These are phyloP conservation scores for Apiospora sp. DNA, from an alignment of 2,329 filamentous ascomycete genomes.

Conservation along the genomic window DNA sequence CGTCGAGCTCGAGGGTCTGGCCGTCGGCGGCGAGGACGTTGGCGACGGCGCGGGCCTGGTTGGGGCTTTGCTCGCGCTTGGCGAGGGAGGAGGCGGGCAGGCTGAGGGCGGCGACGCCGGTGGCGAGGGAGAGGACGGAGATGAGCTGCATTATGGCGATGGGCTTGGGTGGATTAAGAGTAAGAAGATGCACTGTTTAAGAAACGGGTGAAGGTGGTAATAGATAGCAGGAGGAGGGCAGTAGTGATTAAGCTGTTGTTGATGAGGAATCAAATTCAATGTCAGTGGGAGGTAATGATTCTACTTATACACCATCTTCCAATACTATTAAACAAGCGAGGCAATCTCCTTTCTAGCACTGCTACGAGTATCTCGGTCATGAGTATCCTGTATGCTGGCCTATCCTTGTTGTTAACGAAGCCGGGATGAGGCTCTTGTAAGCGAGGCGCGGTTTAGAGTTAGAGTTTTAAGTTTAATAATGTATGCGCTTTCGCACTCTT, in stretches of 20 bases:
- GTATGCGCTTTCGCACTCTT: background rate
- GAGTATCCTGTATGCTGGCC: background rate
- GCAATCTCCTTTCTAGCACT: background rate
- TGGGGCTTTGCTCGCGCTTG: background rate
- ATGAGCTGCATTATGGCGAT: background rate
- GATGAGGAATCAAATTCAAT: background rate
- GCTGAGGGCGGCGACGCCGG: background rate
- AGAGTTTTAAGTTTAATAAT: background rate
- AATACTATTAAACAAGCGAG: background rate
- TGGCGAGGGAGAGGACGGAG: background rate
- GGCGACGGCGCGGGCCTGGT: background rate
- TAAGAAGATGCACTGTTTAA: too few species aligned
- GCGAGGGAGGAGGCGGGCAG: background rate
- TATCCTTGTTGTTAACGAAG: background rate
- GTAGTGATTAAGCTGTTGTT: background rate
- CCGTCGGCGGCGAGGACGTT: background rate
- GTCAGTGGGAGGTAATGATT: background rate
- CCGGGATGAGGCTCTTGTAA: background rate
- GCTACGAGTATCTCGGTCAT: background rate
- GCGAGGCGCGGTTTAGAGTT: background rate
- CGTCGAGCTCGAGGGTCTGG: background rate
- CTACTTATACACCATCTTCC: slow-evolving; percentile 9
- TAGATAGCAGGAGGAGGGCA: background rate
- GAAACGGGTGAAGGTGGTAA: background rate
- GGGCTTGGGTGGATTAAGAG: background rate